These are phyloP conservation scores for Clonostachys solani DNA, from an alignment of 2,329 filamentous ascomycete genomes.

Conservation along the genomic window DNA sequence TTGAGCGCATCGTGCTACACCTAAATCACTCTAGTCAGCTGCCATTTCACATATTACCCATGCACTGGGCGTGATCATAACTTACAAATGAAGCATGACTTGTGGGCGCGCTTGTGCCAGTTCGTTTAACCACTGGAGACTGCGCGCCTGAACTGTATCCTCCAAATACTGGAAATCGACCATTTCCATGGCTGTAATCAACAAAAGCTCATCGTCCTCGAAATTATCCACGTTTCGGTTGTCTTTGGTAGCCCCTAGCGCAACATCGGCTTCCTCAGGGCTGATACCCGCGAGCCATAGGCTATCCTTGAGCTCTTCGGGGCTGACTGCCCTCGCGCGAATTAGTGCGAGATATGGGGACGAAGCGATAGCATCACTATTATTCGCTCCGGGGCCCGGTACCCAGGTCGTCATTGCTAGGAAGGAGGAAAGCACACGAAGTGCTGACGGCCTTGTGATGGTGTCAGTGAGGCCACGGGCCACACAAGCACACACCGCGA, in stretches of 20 bases:
- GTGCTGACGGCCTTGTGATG: conserved; percentile 51
- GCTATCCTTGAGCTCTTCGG: conserved; percentile 58
- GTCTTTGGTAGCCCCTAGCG: conserved; percentile 8
- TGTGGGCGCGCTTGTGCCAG: conserved; percentile 49
- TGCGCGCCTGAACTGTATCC: conserved; percentile 55
- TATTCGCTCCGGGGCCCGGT: not conserved
- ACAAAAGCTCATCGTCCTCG: conserved; percentile 57
- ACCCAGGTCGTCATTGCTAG: conserved; percentile 31
- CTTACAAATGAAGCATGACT: conserved; percentile 56
- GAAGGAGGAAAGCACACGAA: conserved; percentile 59
- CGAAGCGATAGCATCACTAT: conserved; percentile 9
- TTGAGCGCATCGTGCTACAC: conserved; percentile 49
- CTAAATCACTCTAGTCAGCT: conserved; percentile 24
- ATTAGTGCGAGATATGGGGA: conserved; percentile 60
- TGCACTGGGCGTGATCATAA: conserved; percentile 3
- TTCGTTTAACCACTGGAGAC: conserved; percentile 54
- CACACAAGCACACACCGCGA: conserved; percentile 60
- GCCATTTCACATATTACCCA: not conserved
- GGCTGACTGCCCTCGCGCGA: conserved; percentile 48
- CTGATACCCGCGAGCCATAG: conserved; percentile 57
- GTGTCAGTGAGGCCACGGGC: conserved; percentile 61
- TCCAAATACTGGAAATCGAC: conserved; percentile 65
- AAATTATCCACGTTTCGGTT: conserved; percentile 33
- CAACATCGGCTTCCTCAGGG: conserved; percentile 22
- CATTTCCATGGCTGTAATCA: conserved; percentile 59